Percentiles rank a stretch among this genome's conserved stretches.
Conservation (phyloP, 345 rosid genomes). For the Abelmoschus esculentus region DNA sequence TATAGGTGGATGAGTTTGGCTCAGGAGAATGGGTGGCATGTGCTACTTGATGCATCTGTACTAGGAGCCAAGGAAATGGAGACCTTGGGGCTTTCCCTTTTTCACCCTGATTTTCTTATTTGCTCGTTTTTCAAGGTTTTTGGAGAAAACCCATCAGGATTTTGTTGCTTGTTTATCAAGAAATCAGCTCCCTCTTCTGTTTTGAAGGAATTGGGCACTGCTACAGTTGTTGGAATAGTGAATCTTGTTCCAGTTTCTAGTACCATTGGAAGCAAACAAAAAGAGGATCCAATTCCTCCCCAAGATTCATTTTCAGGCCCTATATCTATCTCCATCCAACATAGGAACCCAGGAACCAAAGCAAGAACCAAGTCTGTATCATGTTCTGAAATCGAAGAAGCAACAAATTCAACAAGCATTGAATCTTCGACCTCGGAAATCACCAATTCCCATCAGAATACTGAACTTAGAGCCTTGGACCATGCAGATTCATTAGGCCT, state of each 20-base stretch:
- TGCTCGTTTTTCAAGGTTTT: constrained; percentile 72
- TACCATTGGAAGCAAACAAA: neutral
- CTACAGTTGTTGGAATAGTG: constrained; percentile 30
- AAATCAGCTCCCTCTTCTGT: constrained; percentile 38
- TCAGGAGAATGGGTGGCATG: constrained; percentile 73
- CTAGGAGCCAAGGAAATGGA: constrained; percentile 82
- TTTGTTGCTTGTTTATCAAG: constrained; percentile 70
- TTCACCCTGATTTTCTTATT: constrained; percentile 66
- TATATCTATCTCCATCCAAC: neutral
- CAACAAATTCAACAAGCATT: constrained; percentile 7
- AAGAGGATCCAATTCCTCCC: neutral
- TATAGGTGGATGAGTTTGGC: constrained; percentile 75
- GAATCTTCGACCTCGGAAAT: constrained; percentile 6
- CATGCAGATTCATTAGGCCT: constrained; percentile 71
- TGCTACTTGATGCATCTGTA: constrained; percentile 73
- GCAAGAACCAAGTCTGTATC: constrained; percentile 9
- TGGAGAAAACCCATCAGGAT: constrained; percentile 69
- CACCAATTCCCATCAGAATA: neutral
- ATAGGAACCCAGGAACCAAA: too few relatives aligned
- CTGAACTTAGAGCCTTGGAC: constrained; percentile 57
- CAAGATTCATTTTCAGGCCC: constrained; percentile 11
- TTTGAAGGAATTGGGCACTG: constrained; percentile 24
- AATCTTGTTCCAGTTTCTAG: constrained; percentile 22
- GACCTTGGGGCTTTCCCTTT: constrained; percentile 73
- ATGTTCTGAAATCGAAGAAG: constrained; percentile 29